Evolutionary conservation across 192 early-diverging fungal genomes (phyloP), one percentile per base, ranked within the genome.

Genomic region (Chytriomyces confervae): DNA sequence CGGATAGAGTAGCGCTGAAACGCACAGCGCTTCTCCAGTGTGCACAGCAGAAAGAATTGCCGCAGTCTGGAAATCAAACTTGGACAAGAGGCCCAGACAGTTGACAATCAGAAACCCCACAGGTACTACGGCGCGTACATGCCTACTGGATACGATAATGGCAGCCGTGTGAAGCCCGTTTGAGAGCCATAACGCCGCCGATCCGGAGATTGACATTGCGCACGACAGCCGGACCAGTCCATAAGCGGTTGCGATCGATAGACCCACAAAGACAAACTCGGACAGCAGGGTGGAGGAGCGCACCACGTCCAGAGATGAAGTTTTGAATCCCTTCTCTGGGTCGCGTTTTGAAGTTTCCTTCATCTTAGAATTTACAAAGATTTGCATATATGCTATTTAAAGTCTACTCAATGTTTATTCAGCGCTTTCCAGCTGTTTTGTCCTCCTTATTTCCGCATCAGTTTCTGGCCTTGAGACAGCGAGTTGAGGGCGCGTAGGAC

Each of bases 401-500:
- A 36, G 36, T 36, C 36, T 36, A 36, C 36, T 36, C 36, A 36
- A 36, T 36, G 36, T 36, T 36, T 36, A 36, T 36, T 36, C 36
- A 36, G 36, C 36, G 4, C 36, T 36, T 36, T 36, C 36, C 36
- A 36, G 36, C 36, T 36, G 36, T 36, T 36, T 36, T 36, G 36
- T 36, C 36, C 36, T 36, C 36, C 1, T 36, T 4, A 36, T 36
- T 36, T 36, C 2, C 36, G 2, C 36, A 2, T 36, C 36, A 36
- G 36, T 36, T 36, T 36, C 36, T 36, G 36, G 27, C 91, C 91
- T 83, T 85, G 85, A 13, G 93, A 82, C 8, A 94, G 82, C 24
- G 90, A 85, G 77, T 95, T 95, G 64, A 95, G 72, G 44, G 92
- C 91, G 84, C 94, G 93, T 53, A 94, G 93, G 0, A 92, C 93